Evolutionary conservation across 805 yeast genomes (phyloP).

Genomic region (Metschnikowia lochheadii): DNA sequence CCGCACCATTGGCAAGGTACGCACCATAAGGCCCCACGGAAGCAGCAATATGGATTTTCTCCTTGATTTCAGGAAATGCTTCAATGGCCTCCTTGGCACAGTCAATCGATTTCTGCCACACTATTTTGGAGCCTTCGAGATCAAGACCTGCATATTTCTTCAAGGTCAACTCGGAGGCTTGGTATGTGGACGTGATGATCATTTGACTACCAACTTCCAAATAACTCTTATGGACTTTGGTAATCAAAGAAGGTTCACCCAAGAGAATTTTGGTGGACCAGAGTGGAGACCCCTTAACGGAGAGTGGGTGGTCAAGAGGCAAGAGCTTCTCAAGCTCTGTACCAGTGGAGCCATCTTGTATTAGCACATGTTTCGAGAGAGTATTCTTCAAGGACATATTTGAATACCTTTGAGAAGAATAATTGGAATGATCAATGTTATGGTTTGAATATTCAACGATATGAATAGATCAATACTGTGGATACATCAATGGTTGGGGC

Average conservation of each 20-base stretch:
- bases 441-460: too few relatives aligned
- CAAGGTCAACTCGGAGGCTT: constrained; percentile 17
- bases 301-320: constrained; percentile 15
- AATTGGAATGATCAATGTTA: too few relatives aligned
- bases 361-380: constrained; percentile 3
- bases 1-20: constrained; percentile 60
- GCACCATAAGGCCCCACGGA: constrained; percentile 81
- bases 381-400: constrained; percentile 9
- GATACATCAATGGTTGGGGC: too few relatives aligned
- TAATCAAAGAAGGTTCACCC: constrained; percentile 14
- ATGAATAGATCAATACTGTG: too few relatives aligned
- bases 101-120: constrained; percentile 16
- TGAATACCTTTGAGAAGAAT: neutral
- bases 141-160: constrained; percentile 13
- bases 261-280: constrained; percentile 20
- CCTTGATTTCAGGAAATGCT: neutral
- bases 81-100: constrained; percentile 14
- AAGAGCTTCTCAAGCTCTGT: constrained; percentile 16
- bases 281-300: constrained; percentile 18
- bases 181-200: constrained; percentile 19
- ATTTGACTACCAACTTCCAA: constrained; percentile 17
- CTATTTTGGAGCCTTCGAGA: constrained; percentile 5
- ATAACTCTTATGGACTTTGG: constrained; percentile 15
- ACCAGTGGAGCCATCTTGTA: constrained; percentile 20
- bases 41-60: constrained; percentile 44